These are phyloP conservation scores for Spathaspora boniae DNA, from an alignment of 805 yeast species.

Conservation along the genomic window DNA sequence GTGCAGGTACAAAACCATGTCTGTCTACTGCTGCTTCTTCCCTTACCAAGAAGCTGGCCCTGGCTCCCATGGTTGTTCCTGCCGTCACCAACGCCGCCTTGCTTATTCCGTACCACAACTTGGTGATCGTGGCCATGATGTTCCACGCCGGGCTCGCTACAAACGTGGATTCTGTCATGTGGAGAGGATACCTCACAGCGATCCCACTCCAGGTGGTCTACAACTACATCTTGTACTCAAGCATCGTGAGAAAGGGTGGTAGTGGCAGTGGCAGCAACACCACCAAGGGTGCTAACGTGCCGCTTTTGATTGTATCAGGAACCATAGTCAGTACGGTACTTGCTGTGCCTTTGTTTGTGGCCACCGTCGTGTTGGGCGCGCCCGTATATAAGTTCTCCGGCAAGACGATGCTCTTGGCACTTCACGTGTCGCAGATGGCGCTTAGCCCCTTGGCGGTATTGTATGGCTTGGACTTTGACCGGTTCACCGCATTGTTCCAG, in stretches of 20 bases:
- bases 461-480: constrained; percentile 48
- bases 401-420: constrained; percentile 59
- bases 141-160: constrained; percentile 27
- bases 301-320: constrained; percentile 25
- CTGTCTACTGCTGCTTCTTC: no score
- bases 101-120: constrained; percentile 28
- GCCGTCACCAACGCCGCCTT: constrained; percentile 11
- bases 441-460: constrained; percentile 61
- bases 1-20: no score
- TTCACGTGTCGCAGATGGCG: constrained; percentile 57
- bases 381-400: constrained; percentile 54
- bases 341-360: constrained; percentile 36
- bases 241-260: constrained; percentile 7
- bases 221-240: constrained; percentile 15
- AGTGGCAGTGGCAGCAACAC: no score
- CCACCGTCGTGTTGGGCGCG: constrained; percentile 71
- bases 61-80: no score
- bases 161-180: constrained; percentile 19
- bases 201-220: constrained; percentile 22
- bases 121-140: constrained; percentile 24
- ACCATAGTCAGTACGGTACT: constrained; percentile 28
- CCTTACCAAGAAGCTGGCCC: no score
- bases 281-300: constrained; percentile 13
- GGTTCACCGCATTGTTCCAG: constrained; percentile 21
- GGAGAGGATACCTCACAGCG: constrained; percentile 23